Evolutionary conservation across 78 protist genomes (phyloP).

Genomic region (Monocercomonoides exilis): DNA sequence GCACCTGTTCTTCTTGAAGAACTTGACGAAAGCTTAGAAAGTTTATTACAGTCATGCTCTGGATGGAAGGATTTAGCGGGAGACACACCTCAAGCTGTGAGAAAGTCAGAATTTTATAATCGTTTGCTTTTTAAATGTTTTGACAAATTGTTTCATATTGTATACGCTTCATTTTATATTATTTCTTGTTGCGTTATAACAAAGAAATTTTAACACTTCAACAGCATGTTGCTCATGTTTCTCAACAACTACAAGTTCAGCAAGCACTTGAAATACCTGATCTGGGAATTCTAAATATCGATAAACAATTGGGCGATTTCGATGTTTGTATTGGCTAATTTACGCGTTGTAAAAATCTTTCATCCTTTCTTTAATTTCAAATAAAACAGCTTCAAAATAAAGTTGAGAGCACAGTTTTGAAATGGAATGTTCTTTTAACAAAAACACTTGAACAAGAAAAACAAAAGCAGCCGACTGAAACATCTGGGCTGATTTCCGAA

Average conservation of each 20-base stretch:
- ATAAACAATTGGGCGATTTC: not conserved
- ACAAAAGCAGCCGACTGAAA: not conserved
- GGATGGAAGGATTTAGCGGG: not conserved
- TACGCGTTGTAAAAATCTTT: not conserved
- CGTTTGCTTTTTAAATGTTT: not conserved
- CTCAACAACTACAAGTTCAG: not conserved
- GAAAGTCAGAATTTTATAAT: not conserved
- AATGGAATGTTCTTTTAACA: not conserved
- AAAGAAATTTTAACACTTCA: not conserved
- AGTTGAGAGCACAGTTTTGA: not conserved
- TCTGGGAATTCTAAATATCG: not conserved
- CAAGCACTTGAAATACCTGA: not conserved
- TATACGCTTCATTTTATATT: not conserved
- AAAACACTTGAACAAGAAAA: not conserved
- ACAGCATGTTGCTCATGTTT: not conserved
- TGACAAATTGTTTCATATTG: not conserved
- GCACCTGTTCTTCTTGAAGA: not conserved
- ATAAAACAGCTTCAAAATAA: not conserved
- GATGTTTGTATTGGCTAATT: no score
- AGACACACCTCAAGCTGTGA: not conserved
- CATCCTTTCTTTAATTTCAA: not conserved
- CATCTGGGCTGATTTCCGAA: slow-evolving; percentile 60
- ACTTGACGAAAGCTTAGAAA: not conserved
- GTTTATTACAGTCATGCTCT: not conserved
- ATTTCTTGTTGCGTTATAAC: not conserved